Evolutionary conservation across 768 basidiomycete genomes (phyloP), one percentile per base, ranked within the genome.

Genomic region (Kwoniella mangroviensis): DNA sequence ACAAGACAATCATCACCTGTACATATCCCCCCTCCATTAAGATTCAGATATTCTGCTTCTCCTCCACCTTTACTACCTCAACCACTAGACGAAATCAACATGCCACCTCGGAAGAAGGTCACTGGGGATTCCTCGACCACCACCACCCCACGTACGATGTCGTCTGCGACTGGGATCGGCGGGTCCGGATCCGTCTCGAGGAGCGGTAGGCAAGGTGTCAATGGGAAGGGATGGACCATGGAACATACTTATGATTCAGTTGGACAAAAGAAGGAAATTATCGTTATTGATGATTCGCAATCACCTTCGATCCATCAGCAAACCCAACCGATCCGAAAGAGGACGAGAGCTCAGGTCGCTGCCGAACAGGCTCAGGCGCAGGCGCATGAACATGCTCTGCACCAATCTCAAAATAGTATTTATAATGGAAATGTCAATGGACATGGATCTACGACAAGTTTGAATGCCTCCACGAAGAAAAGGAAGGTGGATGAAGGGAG

Each of bases 221-320:
- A 78, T 42, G 75, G 73, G 0, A 80, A 78, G 53, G 79, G 79
- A 45, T 80, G 77, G 77, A 79, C 75, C 6, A 75, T 75, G 68
- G 79, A 80, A 66, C 77, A 78, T 53, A 80, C 77, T 2, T 78
- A 74, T 51, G 77, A 78, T 56, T 76, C 75, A 6, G 70, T 73
- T 13, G 79, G 79, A 11, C 68, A 74, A 52, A 69, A 68, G 61
- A 78, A 79, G 54, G 79, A 80, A 52, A 67, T 80, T 41, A 77
- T 80, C 15, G 79, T 80, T 13, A 78, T 80, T n/a, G 74, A 80
- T 51, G 79, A 80, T 66, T 73, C 70, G 2, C 54, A 72, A 13
- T 75, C 64, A 21, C 77, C 79, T 1, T 49, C 63, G 53, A 43
- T 63, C 1, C 65, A 63, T 7, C 68, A 64, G 4, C 60, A 70